Evolutionary conservation across 2,329 filamentous ascomycete species (phyloP).

Genomic region (Apiospora marii): DNA sequence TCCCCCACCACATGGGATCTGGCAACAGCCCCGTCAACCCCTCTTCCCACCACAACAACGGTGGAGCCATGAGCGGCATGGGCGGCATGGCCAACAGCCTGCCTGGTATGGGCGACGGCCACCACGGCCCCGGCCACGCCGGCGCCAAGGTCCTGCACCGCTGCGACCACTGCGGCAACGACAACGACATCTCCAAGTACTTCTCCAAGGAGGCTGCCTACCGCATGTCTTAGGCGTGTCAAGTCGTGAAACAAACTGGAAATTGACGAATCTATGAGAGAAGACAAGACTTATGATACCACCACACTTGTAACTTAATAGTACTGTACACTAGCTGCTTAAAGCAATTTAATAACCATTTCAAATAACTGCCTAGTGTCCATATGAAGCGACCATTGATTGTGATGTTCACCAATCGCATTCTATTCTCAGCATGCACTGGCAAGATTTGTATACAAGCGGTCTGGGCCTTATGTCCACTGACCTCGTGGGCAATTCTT

Average conservation of each 20-base stretch:
- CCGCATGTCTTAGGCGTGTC: conserved; percentile 28
- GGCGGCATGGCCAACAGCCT: not conserved
- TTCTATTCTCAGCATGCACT: too few species aligned
- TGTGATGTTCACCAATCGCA: not conserved
- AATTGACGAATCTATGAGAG: not conserved
- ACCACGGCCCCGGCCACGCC: conserved; percentile 34
- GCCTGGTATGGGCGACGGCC: conserved; percentile 22
- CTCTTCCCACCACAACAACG: not conserved
- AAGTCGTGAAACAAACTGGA: too few species aligned
- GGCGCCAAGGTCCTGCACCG: conserved; percentile 33
- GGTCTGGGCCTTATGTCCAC: too few species aligned
- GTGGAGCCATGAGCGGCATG: not conserved
- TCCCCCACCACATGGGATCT: too few species aligned
- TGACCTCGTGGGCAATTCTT: too few species aligned
- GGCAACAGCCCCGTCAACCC: too few species aligned
- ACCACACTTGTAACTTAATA: not conserved
- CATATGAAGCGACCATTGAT: not conserved
- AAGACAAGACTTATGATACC: conserved; percentile 8
- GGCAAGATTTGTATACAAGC: too few species aligned
- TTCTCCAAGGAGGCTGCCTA: conserved; percentile 36
- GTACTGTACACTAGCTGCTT: conserved; percentile 1
- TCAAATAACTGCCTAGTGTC: not conserved
- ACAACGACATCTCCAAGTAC: conserved; percentile 35
- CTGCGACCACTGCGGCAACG: conserved; percentile 33
- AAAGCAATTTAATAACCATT: not conserved